Base-by-base conservation (phyloP, 148 eudicot species). In the Diospyros lotus region DNA sequence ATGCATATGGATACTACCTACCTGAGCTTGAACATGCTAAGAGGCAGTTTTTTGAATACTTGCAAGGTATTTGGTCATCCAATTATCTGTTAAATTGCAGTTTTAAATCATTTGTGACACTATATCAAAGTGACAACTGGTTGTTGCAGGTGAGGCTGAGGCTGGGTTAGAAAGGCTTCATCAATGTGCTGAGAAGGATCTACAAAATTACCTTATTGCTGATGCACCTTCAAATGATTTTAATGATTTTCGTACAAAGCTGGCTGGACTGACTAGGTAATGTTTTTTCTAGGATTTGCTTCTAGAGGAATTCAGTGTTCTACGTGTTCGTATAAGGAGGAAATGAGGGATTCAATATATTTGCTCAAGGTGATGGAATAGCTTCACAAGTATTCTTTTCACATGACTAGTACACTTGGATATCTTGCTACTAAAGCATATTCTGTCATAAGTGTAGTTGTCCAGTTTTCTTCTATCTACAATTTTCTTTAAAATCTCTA, bases 1-100 rank as follows among this genome's bases (percentile, higher is more conserved):
- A 84, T 78, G 90, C 84, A 0, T 86, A 90, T 64, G 87, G 84
- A 12, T 90, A 75, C 61, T 90, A 78, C 67, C 18, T 88, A 45
- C 66, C 79, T 9, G 85, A 80, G 39, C 48, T 80, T 28, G 87
- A 81, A 69, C 69, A 66, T 42, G 56, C 72, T 2, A 88, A 86
- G 72, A 78, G 68, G 58, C 77, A 75, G 48, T 77, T 90, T 54
- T 73, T 86, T n/a, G 89, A 88, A 73, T 88, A 82, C 67, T 78
- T 86, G 79, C 90, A 83, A 79, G 90, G 94, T 84, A 66, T 59
- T 39, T 38, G 54, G 56, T 77, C 66, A 62, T 64, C 41, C 41
- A 15, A 58, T 56, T 13, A 6, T 58, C 51, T 44, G 17, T 42
- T 52, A 43, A 43, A 58, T 60, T 28, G 15, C 7, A 11, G 53